These are phyloP conservation scores for Penicillium sp. DNA, from an alignment of 2,329 filamentous ascomycete genomes.

Conservation along the genomic window DNA sequence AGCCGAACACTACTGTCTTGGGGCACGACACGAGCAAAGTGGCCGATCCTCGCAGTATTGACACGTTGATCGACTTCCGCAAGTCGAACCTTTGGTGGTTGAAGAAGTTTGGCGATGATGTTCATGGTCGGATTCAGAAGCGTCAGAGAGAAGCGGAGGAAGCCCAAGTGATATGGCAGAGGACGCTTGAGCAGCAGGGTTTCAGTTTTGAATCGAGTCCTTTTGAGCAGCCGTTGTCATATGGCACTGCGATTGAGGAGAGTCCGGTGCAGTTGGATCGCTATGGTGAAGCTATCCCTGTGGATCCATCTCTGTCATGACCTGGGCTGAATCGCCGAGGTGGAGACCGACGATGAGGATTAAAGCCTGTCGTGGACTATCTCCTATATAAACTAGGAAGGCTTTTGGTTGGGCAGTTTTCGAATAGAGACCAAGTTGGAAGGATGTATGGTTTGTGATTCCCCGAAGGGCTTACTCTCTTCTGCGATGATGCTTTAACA, in stretches of 20 bases:
- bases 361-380: not conserved
- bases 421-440: not conserved
- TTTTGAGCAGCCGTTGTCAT: not conserved
- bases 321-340: not conserved
- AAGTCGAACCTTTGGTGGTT: slow-evolving; percentile 85
- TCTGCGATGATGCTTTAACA: slow-evolving; percentile 5
- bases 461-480: slow-evolving; percentile 6
- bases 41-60: slow-evolving; percentile 85
- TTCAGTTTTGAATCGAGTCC: slow-evolving; percentile 35
- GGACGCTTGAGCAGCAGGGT: slow-evolving; percentile 45
- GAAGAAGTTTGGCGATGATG: slow-evolving; percentile 54
- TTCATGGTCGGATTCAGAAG: slow-evolving; percentile 43
- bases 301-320: slow-evolving; percentile 41
- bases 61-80: slow-evolving; percentile 85
- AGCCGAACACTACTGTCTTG: slow-evolving; percentile 79
- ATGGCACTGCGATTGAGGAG: not conserved
- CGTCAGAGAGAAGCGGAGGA: slow-evolving; percentile 53
- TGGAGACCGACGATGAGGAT: not conserved
- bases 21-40: slow-evolving; percentile 89
- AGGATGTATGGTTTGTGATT: slow-evolving; percentile 9
- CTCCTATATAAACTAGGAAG: not conserved
- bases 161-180: slow-evolving; percentile 36
- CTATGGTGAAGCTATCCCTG: slow-evolving; percentile 35
- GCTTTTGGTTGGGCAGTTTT: not conserved
- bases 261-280: not conserved